Base-by-base conservation (phyloP, 2,329 filamentous ascomycete species). In the Ilyonectria destructans region DNA sequence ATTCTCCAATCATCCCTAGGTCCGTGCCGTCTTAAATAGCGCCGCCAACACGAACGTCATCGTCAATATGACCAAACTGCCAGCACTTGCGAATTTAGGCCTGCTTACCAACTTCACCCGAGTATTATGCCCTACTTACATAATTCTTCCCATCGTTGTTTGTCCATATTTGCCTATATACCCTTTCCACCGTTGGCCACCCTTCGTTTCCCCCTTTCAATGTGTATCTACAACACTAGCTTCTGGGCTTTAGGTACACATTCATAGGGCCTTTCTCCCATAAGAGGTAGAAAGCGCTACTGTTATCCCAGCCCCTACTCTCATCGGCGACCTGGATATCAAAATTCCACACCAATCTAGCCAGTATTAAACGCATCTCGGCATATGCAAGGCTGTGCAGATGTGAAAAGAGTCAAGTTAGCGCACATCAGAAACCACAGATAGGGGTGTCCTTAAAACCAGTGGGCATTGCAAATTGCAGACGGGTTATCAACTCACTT, bases 401-500 rank as follows among this genome's bases (percentile, higher is more conserved):
- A 13, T 19, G 29, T 7, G 5, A 15, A 52, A 52, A 19, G 29
- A 52, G 9, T 33, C 17, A 4, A 9, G n/a, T 6, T 21, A 52
- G 49, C 26, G 9, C 26, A 52, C 8, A 29, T 31, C 48, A 51
- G 26, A 31, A 51, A 2, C 7, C 13, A 29, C 9, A 31, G 48
- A 12, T 29, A 31, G 26, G 48, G 15, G 26, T 23, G n/a, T 31
- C 17, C 48, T 10, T 17, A 15, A 15, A 12, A 17, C 13, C 10
- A 6, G 21, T 23, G 12, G 45, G 21, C 15, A 23, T 15, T 48
- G 19, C 21, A 26, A 21, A 26, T 15, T 23, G 45, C 12, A 17
- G 19, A 48, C 6, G n/a, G 23, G 46, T 1, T 2, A 31, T 15
- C 7, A 4, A 26, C 84, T 75, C 76, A 85, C 84, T 86, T 87